Evolutionary conservation across 139 green algal genomes (phyloP).

Genomic region (Trebouxia sp.): DNA sequence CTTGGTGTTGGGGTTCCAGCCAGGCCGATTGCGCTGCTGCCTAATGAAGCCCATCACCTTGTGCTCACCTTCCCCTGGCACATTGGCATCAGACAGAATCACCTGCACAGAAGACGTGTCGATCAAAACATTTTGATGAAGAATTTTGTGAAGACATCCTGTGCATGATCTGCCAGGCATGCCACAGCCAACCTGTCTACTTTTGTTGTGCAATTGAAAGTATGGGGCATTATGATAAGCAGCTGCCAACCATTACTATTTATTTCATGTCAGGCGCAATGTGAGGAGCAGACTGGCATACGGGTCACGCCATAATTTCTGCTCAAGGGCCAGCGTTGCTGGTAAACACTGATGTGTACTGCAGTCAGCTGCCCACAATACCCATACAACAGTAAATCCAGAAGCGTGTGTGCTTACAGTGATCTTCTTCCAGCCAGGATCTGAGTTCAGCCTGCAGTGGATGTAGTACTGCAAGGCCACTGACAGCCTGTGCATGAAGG

Average conservation of each 20-base stretch:
- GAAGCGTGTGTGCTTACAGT: slow-evolving; percentile 60
- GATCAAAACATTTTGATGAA: not conserved
- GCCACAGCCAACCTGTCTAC: not conserved
- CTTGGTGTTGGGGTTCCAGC: slow-evolving; percentile 81
- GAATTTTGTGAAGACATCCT: not conserved
- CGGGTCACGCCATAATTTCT: too few relatives aligned
- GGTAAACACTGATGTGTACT: too few relatives aligned
- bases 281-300: too few relatives aligned
- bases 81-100: slow-evolving; percentile 89
- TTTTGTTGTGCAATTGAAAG: not conserved
- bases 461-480: slow-evolving; percentile 98
- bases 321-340: too few relatives aligned
- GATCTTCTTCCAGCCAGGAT: slow-evolving; percentile 89
- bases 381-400: too few relatives aligned
- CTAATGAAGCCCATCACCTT: slow-evolving; percentile 96
- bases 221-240: too few relatives aligned
- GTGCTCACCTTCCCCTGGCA: slow-evolving; percentile 98
- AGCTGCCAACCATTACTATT: too few relatives aligned
- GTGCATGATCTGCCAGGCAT: not conserved
- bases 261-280: too few relatives aligned
- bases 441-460: slow-evolving; percentile 87
- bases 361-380: too few relatives aligned
- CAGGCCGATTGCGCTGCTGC: slow-evolving; percentile 81
- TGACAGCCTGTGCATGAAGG: slow-evolving; percentile 97
- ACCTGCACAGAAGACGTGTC: slow-evolving; percentile 64